Percentiles rank a stretch among this genome's conserved stretches.
phyloP scores from a whole-genome alignment of 192 early-diverging fungal genomes.

The Coemansia sp. region DNA sequence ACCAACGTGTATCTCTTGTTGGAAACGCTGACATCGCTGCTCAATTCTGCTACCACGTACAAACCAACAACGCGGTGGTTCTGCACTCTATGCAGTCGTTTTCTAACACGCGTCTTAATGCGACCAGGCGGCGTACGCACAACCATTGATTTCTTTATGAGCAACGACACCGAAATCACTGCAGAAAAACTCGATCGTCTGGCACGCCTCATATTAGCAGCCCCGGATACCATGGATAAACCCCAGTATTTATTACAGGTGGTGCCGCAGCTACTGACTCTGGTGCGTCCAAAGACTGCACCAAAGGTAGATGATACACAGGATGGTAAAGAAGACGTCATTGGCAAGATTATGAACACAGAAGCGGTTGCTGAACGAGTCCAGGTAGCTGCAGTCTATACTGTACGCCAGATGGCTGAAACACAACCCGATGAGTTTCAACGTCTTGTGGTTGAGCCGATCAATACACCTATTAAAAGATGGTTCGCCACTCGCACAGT shows the following conservation, averaged over 20 bases:
- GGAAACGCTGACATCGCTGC: conserved; percentile 65
- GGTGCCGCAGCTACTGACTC: conserved; percentile 23
- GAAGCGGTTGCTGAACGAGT: conserved; percentile 10
- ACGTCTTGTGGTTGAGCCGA: conserved; percentile 51
- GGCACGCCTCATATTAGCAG: conserved; percentile 29
- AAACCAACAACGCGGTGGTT: conserved; percentile 63
- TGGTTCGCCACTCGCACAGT: conserved; percentile 30
- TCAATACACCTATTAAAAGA: conserved; percentile 41
- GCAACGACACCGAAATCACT: conserved; percentile 43
- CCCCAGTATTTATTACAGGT: conserved; percentile 13
- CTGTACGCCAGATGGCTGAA: conserved; percentile 22
- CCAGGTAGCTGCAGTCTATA: conserved; percentile 23
- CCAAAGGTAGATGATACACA: conserved; percentile 5
- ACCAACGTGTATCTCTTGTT: conserved; percentile 60
- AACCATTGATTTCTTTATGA: conserved; percentile 69
- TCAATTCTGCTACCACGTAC: conserved; percentile 57
- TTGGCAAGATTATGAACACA: conserved; percentile 12
- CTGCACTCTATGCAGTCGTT: conserved; percentile 62
- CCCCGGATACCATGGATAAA: conserved; percentile 14
- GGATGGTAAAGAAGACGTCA: neutral
- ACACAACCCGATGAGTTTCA: conserved; percentile 14
- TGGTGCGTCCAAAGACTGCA: too few species aligned
- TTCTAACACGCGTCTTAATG: conserved; percentile 68
- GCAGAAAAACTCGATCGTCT: conserved; percentile 40
- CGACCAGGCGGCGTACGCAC: conserved; percentile 62